phyloP scores from a whole-genome alignment of 352 stramenopile genomes.

The Phytophthora macrochlamydospora region DNA sequence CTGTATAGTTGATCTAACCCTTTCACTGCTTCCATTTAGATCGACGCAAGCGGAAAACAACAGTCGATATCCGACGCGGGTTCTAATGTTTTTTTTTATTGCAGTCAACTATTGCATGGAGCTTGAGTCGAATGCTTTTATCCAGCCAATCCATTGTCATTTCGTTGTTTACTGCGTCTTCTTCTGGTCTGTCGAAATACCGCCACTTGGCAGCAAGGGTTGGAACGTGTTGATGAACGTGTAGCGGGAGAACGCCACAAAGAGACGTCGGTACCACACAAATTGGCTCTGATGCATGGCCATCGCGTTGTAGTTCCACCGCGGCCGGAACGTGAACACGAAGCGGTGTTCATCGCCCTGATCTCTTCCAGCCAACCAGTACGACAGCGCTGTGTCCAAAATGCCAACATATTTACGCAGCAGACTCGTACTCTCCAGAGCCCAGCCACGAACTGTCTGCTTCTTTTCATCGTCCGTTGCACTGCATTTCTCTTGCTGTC shows the following conservation, averaged over 20 bases:
- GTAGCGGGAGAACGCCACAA: conserved; percentile 95
- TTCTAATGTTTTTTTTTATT: conserved; percentile 29
- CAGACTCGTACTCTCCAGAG: conserved; percentile 75
- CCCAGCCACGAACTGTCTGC: conserved; percentile 53
- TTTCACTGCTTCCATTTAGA: conserved; percentile 15
- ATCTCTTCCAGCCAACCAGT: conserved; percentile 28
- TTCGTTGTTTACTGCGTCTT: conserved; percentile 29
- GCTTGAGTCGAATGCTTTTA: conserved; percentile 1
- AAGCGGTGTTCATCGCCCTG: conserved; percentile 38
- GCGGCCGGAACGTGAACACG: conserved; percentile 62
- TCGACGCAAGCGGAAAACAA: conserved; percentile 45
- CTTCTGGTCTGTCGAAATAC: conserved; percentile 29
- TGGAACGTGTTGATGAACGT: conserved; percentile 94
- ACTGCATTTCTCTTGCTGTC: conserved; percentile 50
- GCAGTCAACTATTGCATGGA: not conserved
- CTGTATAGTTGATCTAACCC: not conserved
- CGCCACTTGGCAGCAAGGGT: conserved; percentile 31
- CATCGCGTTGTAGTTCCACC: conserved; percentile 93
- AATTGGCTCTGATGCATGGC: conserved; percentile 93
- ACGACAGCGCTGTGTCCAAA: conserved; percentile 68
- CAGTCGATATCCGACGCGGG: conserved; percentile 45
- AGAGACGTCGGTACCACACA: conserved; percentile 97
- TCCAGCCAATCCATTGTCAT: not conserved
- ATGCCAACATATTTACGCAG: conserved; percentile 90
- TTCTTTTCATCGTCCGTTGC: conserved; percentile 6